These are phyloP conservation scores for Gossypium rotundifolium DNA, from an alignment of 345 rosid species.

Conservation along the genomic window DNA sequence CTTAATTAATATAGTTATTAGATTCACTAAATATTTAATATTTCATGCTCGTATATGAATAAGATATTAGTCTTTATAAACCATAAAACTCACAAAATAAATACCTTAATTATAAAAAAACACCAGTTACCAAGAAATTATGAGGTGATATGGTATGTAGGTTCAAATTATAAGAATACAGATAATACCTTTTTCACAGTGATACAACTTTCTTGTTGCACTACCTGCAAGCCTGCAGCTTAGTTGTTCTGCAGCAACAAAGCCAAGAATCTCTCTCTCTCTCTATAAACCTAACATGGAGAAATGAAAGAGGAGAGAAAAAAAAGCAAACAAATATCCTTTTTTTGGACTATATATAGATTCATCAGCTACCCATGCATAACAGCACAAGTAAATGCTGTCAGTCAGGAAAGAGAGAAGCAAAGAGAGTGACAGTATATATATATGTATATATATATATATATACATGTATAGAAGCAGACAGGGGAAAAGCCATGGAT, in stretches of 20 bases:
- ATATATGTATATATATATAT: neutral
- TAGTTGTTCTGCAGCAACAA: conserved; percentile 34
- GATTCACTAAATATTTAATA: neutral
- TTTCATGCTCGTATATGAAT: neutral
- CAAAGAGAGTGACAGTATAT: neutral
- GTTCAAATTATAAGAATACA: conserved; percentile 28
- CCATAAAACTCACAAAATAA: too few relatives aligned
- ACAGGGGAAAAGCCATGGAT: neutral
- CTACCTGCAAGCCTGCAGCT: conserved; percentile 34
- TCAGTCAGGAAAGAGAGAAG: neutral
- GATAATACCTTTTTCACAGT: conserved; percentile 41
- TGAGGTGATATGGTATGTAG: neutral
- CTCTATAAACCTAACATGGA: conserved; percentile 30
- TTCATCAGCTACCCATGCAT: conserved; percentile 6
- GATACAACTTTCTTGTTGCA: conserved; percentile 35
- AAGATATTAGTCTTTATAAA: too few relatives aligned
- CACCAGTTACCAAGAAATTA: conserved; percentile 14
- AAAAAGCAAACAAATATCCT: conserved; percentile 11
- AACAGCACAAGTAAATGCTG: conserved; percentile 8
- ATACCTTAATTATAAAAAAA: too few relatives aligned
- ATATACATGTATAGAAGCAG: neutral
- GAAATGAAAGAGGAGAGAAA: conserved; percentile 16
- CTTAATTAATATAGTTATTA: neutral
- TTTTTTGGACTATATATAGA: neutral
- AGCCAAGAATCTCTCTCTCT: neutral